Base-by-base conservation (phyloP, 1,139 yeast genomes). In the Suhomyces maxii region DNA sequence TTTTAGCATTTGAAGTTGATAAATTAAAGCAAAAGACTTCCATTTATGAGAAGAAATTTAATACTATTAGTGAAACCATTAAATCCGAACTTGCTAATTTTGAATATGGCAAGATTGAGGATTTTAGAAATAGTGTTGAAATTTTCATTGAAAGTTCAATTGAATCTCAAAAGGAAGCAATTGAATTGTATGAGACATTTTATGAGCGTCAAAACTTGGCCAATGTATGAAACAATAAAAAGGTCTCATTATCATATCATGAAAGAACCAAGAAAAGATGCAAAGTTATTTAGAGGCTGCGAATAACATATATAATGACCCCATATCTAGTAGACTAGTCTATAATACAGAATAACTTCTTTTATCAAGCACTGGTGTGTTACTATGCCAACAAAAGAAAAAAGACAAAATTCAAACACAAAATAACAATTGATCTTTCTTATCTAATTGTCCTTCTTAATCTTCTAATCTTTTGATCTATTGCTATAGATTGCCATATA, bases 141-240 rank as follows among this genome's bases (percentile, higher is more conserved):
- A 84, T 91, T 23, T 91, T 84, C 58, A 78, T 95, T 60, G 99
- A 95, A 65, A 83, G 95, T 49, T 83, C 95, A 25, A 88, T 91
- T 42, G 99, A 93, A 67, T 79, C 93, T 13, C 99, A 93, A 64
- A 95, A 93, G 69, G 97, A 90, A 64, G 84, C 93, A 32, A 93
- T 93, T 55, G 99, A 93, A 66, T 67, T 89, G 31, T 93, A 97
- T 95, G 98, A 93, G 67, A 87, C 97, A 0, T 93, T 87, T 57
- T 85, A 84, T 58, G 84, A 80, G 52, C 61, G 74, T 33, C 76
- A 73, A 48, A 58, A 63, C 36, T 60, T 73, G 44, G 67, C 65
- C 8, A 46, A 52, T 39, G 59, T 53, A 11, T 56, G 46, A 25
- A 28, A 11, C 31, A 28, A 28, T 28, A 9, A 3, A 28, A 9